Evolutionary conservation across 2,329 filamentous ascomycete genomes (phyloP), one percentile per base, ranked within the genome.

Genomic region (Parastagonospora nodorum): DNA sequence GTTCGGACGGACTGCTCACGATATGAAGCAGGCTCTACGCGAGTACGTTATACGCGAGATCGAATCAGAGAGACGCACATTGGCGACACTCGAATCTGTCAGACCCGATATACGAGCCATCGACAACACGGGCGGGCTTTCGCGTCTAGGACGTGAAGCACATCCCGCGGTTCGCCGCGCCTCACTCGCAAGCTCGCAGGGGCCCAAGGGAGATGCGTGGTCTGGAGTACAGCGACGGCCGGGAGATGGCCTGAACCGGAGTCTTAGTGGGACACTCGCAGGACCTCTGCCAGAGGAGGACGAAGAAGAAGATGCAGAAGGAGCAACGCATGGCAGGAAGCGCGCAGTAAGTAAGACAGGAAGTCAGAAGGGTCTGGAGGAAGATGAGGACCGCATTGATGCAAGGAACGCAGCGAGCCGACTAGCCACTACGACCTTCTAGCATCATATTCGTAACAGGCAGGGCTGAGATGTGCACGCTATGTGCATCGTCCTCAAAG

Each of bases 131-230:
- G 94, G 94, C 47, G 94, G 94, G 9, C 84, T 99, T 39, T 94
- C 89, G 66, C 85, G 94, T 36, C 82, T 99, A 30, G 94, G 94
- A 36, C 86, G 94, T 51, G 94, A 99, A 75, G 80, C 89, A 12
- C 91, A 96, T 71, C 93, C 94, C 2, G 77, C 86, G 5, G 76
- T 78, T 28, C 85, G 94, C 47, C 86, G 93, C 54, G 77, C 87
- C 24, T 93, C 86, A 73, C 76, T 97, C 60, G 89, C 90, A 12
- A 89, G 90, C 40, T 94, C 89, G 66, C 94, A 99, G 75, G 94
- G 94, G 0, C 93, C 94, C 42, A 96, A 96, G 77, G 94, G 94
- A n/a, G 94, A 99, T 74, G 88, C 94, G 12, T 99, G 94, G 94
- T 96, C 91, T 66, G 94, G 94, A 50, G 92, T 97, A 27, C 90